phyloP scores from a whole-genome alignment of 495 filamentous ascomycete genomes.

The Staphylotrichum longicolle region DNA sequence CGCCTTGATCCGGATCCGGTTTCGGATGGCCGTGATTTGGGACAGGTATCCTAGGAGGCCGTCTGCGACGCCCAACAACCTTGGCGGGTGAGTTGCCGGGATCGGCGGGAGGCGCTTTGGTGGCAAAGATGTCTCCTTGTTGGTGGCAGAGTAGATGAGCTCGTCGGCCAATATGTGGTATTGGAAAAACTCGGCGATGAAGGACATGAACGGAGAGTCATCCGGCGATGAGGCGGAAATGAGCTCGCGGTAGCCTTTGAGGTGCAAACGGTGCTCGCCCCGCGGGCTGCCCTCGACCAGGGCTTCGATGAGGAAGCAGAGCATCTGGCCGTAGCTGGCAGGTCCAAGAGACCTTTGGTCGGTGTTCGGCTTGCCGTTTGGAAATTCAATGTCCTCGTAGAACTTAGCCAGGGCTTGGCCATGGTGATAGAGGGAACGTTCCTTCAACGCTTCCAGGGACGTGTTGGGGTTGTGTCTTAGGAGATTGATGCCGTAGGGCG shows the following conservation, averaged over 20 bases:
- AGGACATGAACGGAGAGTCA: constrained; percentile 66
- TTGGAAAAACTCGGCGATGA: constrained; percentile 90
- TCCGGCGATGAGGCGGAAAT: constrained; percentile 58
- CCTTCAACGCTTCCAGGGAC: constrained; percentile 42
- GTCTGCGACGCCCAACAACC: constrained; percentile 82
- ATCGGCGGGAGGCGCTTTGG: constrained; percentile 63
- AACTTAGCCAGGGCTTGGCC: constrained; percentile 59
- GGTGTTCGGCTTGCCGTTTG: constrained; percentile 38
- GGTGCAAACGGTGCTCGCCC: constrained; percentile 78
- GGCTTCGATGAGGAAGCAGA: constrained; percentile 77
- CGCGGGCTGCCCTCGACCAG: constrained; percentile 73
- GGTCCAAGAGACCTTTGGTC: constrained; percentile 54
- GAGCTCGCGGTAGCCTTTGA: constrained; percentile 71
- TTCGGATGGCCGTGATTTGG: constrained; percentile 74
- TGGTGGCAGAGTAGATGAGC: constrained; percentile 64
- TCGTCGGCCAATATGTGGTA: constrained; percentile 85
- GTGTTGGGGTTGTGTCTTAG: constrained; percentile 44
- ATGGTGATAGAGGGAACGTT: constrained; percentile 57
- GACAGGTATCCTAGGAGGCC: constrained; percentile 79
- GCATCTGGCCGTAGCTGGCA: constrained; percentile 69
- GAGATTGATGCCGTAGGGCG: constrained; percentile 48
- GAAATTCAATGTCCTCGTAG: constrained; percentile 44
- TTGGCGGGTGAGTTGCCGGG: constrained; percentile 72
- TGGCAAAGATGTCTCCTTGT: constrained; percentile 49
- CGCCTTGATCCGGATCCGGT: constrained; percentile 69